Evolutionary conservation across 768 basidiomycete genomes (phyloP).

Genomic region (Boletellus ananiceps): DNA sequence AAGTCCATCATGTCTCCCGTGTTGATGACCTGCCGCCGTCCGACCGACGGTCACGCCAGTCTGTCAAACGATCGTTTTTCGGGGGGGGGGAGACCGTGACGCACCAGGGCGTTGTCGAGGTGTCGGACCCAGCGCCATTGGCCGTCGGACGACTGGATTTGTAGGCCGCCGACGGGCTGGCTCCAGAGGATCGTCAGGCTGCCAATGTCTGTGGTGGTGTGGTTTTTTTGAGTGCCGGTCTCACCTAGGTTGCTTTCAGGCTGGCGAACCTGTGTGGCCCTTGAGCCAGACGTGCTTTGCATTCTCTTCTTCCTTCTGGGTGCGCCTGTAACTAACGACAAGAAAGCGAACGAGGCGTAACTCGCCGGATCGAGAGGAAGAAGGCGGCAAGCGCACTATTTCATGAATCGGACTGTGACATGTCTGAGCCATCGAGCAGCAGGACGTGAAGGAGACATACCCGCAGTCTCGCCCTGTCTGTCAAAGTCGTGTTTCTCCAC

Average conservation of each 20-base stretch:
- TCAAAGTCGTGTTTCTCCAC: constrained; percentile 45
- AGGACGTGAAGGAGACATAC: constrained; percentile 20
- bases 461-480: constrained; percentile 35
- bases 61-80: too few relatives aligned
- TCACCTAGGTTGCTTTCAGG: too few relatives aligned
- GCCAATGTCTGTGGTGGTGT: constrained; percentile 42
- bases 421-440: too few relatives aligned
- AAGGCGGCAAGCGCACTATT: constrained; percentile 42
- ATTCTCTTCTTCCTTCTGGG: constrained; percentile 43
- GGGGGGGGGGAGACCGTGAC: constrained; percentile 1
- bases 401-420: constrained; percentile 53
- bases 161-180: constrained; percentile 54
- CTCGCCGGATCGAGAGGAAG: not conserved
- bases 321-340: constrained; percentile 47
- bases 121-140: constrained; percentile 57
- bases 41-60: too few relatives aligned
- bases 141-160: constrained; percentile 49
- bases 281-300: constrained; percentile 56
- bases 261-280: constrained; percentile 47
- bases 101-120: constrained; percentile 51
- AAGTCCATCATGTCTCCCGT: constrained; percentile 56
- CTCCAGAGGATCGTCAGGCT: constrained; percentile 55
- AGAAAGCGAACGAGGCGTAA: not conserved
- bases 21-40: constrained; percentile 45
- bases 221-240: not conserved